A percentile compares a stretch with the other conserved stretches of the same genome.
These are phyloP conservation scores for Nyctanthes arbortristis DNA, from an alignment of 257 asterid genomes.

Conservation along the genomic window DNA sequence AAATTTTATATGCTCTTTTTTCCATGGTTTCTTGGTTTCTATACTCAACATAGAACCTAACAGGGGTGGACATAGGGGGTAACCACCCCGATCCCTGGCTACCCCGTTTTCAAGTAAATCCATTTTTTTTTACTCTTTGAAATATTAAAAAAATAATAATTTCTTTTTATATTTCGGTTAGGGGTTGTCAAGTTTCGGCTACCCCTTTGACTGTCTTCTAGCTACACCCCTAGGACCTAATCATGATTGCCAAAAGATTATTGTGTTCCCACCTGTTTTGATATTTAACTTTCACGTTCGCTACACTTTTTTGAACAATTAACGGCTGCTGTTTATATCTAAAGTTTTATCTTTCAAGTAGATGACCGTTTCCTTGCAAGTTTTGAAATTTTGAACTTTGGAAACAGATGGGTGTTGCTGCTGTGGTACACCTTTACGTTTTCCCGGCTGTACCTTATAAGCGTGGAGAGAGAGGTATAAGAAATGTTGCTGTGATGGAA, in stretches of 20 bases:
- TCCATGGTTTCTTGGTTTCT: neutral
- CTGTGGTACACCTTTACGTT: slow-evolving; percentile 88
- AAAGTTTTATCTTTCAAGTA: neutral
- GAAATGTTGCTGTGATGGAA: slow-evolving; percentile 86
- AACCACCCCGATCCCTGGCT: too few species aligned
- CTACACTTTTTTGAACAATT: too few species aligned
- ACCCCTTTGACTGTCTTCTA: too few species aligned
- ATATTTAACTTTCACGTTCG: too few species aligned
- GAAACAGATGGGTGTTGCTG: slow-evolving; percentile 96
- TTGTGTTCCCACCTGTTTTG: neutral
- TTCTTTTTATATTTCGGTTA: too few species aligned
- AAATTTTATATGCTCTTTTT: neutral
- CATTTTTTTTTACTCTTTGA: too few species aligned
- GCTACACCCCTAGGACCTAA: too few species aligned
- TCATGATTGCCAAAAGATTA: neutral
- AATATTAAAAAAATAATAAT: too few species aligned
- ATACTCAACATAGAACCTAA: neutral
- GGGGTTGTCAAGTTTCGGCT: too few species aligned
- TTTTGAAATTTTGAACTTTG: slow-evolving; percentile 15
- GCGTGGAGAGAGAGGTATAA: slow-evolving; percentile 95
- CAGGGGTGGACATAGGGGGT: too few species aligned
- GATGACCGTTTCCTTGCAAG: neutral
- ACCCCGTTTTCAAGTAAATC: too few species aligned
- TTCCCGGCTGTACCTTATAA: slow-evolving; percentile 93
- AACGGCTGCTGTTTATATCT: neutral